Conservation (phyloP, 768 basidiomycete genomes). For the Lentinula boryana region DNA sequence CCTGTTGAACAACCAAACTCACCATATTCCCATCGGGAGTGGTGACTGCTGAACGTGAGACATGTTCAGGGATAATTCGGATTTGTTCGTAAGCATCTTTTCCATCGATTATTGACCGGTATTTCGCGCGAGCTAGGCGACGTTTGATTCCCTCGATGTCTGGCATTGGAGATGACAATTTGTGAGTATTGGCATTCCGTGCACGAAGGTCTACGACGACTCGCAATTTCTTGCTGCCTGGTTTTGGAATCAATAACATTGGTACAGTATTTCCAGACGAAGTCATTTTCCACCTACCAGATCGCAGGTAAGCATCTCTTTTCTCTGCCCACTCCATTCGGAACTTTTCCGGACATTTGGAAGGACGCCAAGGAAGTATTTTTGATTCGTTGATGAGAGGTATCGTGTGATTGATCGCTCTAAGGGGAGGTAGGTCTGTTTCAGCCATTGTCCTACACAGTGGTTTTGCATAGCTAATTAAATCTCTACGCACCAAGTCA, state of each 20-base stretch:
- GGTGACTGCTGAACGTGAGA: constrained; percentile 15
- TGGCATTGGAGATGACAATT: constrained; percentile 19
- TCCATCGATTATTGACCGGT: constrained; percentile 28
- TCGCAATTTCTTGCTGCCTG: constrained; percentile 9
- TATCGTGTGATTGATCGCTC: constrained; percentile 25
- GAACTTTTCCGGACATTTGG: constrained; percentile 24
- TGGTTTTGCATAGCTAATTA: constrained; percentile 17
- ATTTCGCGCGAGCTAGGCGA: constrained; percentile 21
- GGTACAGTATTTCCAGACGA: constrained; percentile 22
- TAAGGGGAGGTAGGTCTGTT: constrained; percentile 28
- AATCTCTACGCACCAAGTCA: constrained; percentile 8
- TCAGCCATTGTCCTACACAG: constrained; percentile 21
- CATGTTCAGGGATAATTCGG: constrained; percentile 18
- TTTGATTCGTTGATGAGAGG: constrained; percentile 23
- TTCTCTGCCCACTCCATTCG: constrained; percentile 20
- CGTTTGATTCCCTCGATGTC: constrained; percentile 30
- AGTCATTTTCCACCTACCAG: constrained; percentile 23
- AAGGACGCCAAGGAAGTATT: constrained; percentile 21
- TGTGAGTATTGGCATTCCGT: constrained; percentile 23
- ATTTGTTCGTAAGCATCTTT: constrained; percentile 36
- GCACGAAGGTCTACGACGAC: constrained; percentile 19
- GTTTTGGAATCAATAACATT: constrained; percentile 26
- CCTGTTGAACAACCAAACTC: constrained; percentile 22
- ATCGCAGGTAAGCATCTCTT: constrained; percentile 19
- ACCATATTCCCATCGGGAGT: constrained; percentile 25